These are phyloP conservation scores for Venturia aucupariae DNA, from an alignment of 2,329 filamentous ascomycete species.

Conservation along the genomic window DNA sequence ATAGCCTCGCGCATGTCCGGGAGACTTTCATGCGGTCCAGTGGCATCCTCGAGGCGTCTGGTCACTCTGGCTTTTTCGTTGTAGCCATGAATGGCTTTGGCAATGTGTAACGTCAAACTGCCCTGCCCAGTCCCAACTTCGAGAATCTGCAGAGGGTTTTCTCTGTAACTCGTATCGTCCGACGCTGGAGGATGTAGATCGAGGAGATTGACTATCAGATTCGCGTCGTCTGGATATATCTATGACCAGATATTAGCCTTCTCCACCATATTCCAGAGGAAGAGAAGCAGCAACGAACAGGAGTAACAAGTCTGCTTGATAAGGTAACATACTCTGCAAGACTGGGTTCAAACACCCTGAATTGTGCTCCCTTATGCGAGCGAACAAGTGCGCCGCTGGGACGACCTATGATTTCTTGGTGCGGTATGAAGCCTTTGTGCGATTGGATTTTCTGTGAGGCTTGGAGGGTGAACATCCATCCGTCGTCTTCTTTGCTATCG, in stretches of 20 bases:
- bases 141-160: conserved; percentile 57
- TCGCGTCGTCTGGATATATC: conserved; percentile 69
- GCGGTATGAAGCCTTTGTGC: conserved; percentile 40
- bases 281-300: conserved; percentile 40
- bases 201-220: conserved; percentile 64
- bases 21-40: no score
- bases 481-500: background rate
- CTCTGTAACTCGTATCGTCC: conserved; percentile 22
- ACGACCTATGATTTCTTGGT: conserved; percentile 55
- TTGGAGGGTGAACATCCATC: background rate
- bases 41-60: no score
- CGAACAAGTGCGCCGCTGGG: conserved; percentile 48
- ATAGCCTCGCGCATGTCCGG: conserved; percentile 52
- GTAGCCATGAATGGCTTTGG: conserved; percentile 64
- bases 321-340: conserved; percentile 65
- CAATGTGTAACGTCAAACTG: conserved; percentile 64
- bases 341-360: conserved; percentile 54
- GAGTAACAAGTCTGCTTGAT: conserved; percentile 63
- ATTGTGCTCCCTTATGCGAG: conserved; percentile 43
- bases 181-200: conserved; percentile 55
- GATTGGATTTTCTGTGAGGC: conserved; percentile 20
- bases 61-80: conserved; percentile 44
- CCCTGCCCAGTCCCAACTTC: conserved; percentile 84
- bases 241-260: conserved; percentile 25
- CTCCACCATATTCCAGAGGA: background rate